Base-by-base conservation (phyloP, 306 rosid genomes). In the Urtica urens region DNA sequence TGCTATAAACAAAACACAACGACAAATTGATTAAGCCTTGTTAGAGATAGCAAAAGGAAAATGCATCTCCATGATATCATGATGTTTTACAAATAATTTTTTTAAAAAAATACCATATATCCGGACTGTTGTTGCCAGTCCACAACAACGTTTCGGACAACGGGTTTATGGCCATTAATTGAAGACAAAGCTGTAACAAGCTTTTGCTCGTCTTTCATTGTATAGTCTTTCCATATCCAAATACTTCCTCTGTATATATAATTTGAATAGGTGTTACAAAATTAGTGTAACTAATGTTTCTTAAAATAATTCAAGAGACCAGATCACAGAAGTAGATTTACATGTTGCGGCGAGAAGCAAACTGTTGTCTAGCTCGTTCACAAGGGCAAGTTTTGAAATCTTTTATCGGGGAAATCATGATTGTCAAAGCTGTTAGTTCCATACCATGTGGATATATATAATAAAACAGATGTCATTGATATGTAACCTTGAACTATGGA, bases 61-160 rank as follows among this genome's bases (percentile, higher is more conserved):
- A 31, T n/a, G n/a, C n/a, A n/a, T n/a, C n/a, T n/a, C n/a, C n/a
- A n/a, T n/a, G n/a, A 26, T 35, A 35, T 3, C n/a, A n/a, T n/a
- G n/a, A n/a, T n/a, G n/a, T n/a, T n/a, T n/a, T n/a, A 41, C 3
- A 30, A 13, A 7, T 28, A 46, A 22, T 24, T 46, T n/a, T n/a
- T n/a, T 12, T 3, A 42, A 20, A 25, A 30, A 40, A 38, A 46
- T 81, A 92, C 99, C 92, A 92, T 78, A 73, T 85, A 92, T 27
- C 99, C 99, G 29, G 81, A 69, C 54, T 82, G 99, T 46, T 92
- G 99, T 57, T 92, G 99, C 99, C 99, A 92, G 71, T 92, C 99
- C 53, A 92, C 99, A 63, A 82, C 93, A 46, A 87, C 88, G 51
- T 92, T 65, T 67, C 88, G 80, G 59, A 73, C 76, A 10, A 92